Evolutionary conservation across 139 green algal species (phyloP).

Genomic region (Bryopsis sp.): DNA sequence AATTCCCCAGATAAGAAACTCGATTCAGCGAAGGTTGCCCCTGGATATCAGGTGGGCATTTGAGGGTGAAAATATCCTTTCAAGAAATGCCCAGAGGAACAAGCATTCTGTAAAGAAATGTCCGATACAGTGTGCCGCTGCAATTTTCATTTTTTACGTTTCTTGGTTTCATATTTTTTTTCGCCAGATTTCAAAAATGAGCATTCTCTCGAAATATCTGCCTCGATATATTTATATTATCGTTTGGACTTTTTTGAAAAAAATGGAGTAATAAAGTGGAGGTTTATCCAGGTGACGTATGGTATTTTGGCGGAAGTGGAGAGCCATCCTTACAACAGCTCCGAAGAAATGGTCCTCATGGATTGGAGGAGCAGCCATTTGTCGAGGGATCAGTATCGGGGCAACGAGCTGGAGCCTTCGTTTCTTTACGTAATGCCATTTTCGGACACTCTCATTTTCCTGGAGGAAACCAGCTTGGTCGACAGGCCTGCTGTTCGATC

Average conservation of each 20-base stretch:
- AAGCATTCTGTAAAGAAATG: too few relatives aligned
- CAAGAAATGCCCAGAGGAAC: too few relatives aligned
- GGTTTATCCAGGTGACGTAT: neutral
- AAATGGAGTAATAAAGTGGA: too few relatives aligned
- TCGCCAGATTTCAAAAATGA: too few relatives aligned
- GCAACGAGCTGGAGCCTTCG: neutral
- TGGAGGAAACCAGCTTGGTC: slow-evolving; percentile 1
- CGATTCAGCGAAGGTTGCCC: neutral
- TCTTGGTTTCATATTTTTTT: too few relatives aligned
- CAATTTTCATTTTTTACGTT: too few relatives aligned
- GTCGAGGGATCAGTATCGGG: neutral
- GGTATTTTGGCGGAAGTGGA: neutral
- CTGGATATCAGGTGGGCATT: neutral
- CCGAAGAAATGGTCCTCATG: neutral
- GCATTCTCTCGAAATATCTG: too few relatives aligned
- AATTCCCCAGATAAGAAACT: neutral
- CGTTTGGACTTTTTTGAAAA: too few relatives aligned
- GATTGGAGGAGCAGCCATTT: neutral
- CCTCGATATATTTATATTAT: too few relatives aligned
- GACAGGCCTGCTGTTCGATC: neutral
- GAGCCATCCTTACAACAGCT: neutral
- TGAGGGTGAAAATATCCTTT: too few relatives aligned
- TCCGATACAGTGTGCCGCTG: too few relatives aligned
- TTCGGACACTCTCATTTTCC: neutral
- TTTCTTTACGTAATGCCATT: slow-evolving; percentile 1